Base-by-base conservation (phyloP, 768 basidiomycete species). In the Collybiopsis confluens region DNA sequence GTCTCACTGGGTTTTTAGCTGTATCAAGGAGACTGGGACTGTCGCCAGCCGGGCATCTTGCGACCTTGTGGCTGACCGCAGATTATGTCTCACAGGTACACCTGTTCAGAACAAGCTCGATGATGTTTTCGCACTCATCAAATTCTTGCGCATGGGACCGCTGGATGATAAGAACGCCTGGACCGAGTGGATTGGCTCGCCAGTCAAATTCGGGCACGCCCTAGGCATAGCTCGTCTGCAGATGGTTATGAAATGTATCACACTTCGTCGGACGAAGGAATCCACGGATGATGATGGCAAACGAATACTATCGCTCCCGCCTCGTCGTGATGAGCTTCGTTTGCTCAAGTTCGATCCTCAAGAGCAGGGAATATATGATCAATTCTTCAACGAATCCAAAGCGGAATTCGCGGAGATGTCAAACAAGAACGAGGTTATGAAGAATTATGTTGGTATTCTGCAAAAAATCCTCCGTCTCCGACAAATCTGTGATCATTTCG, bases 101-200 rank as follows among this genome's bases (percentile, higher is more conserved):
- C 97, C 97, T 1, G 93, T 99, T 35, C 97, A 99, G 73, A 99
- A 99, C 77, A 97, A 96, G 70, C 82, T 98, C 49, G 97, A 98
- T 71, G 97, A 99, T 65, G 88, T 99, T 46, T 98, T 88, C 68
- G 97, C 97, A 4, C 77, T 99, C 55, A 85, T 99, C 77, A 97
- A 97, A 70, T 98, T 99, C 72, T 72, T 99, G 52, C 88, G 94
- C 20, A 69, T 98, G 61, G 80, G 85, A 21, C 97, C 97, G 1
- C 87, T 98, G 60, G 90, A 97, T 64, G 93, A 98, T 68, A 95
- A 95, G 70, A 84, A 83, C 52, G 70, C 86, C 11, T 99, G 97
- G 94, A 93, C 88, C 21, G 90, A 95, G 63, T 92, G 81, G 67
- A 91, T 99, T 60, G 91, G 94, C 54, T 84, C 83, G 4, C 95